These are phyloP conservation scores for Ophiostoma quercus DNA, from an alignment of 2,329 filamentous ascomycete genomes.

Conservation along the genomic window DNA sequence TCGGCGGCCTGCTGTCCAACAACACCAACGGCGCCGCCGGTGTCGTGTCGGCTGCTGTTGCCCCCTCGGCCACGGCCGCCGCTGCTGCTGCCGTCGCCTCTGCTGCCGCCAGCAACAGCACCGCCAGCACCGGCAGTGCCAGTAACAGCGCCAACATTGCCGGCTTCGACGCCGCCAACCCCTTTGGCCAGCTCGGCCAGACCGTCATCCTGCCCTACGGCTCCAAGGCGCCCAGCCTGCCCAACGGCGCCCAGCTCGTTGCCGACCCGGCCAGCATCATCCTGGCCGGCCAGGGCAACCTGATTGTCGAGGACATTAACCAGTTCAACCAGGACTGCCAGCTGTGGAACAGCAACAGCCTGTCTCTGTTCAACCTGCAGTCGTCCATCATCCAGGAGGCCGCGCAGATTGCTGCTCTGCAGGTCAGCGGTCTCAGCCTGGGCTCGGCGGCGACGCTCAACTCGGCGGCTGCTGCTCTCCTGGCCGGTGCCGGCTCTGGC, in stretches of 20 bases:
- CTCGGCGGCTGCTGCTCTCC: conserved; percentile 20
- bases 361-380: conserved; percentile 33
- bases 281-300: conserved; percentile 32
- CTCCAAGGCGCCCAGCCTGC: conserved; percentile 31
- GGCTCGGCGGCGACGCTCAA: conserved; percentile 25
- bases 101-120: not conserved
- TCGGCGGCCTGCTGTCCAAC: conserved; percentile 24
- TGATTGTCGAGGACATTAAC: conserved; percentile 36
- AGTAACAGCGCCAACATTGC: conserved; percentile 22
- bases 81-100: not conserved
- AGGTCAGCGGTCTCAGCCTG: conserved; percentile 30
- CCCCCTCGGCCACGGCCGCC: conserved; percentile 21
- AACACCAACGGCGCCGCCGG: conserved; percentile 10
- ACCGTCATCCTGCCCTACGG: conserved; percentile 36
- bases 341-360: conserved; percentile 30
- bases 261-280: conserved; percentile 39
- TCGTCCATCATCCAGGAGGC: conserved; percentile 31
- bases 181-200: conserved; percentile 35
- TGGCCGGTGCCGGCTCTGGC: not conserved
- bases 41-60: conserved; percentile 25
- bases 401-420: conserved; percentile 31
- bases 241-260: conserved; percentile 33
- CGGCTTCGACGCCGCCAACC: conserved; percentile 33
- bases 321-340: conserved; percentile 36
- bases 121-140: not conserved